Evolutionary conservation across 495 filamentous ascomycete genomes (phyloP), one percentile per base, ranked within the genome.

Genomic region (Letharia lupina): DNA sequence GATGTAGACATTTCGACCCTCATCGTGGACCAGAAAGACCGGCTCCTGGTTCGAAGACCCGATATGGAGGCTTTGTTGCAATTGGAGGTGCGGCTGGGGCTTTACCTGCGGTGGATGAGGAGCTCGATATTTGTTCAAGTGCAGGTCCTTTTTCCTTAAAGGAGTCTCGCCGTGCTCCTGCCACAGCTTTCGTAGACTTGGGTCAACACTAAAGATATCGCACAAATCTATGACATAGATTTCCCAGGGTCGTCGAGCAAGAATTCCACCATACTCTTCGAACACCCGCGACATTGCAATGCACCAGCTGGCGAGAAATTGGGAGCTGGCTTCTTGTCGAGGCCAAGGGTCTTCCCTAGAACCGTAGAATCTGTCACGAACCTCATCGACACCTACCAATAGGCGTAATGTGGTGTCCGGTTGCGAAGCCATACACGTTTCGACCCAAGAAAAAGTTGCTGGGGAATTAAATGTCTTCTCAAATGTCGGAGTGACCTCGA

Each of bases 21-120:
- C 59, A 44, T 61, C 40, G 28, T 61, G 59, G 41, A 61, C 41
- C 5, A 61, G 41, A 44, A 61, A 61, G 12, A 44, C n/a, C 2
- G 10, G 7, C 7, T 28, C 10, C 35, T n/a, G 3, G n/a, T 28
- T 2, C 20, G 4, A 33, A 11, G 8, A 44, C 2, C 20, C 9
- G 16, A 15, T 5, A 12, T 28, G 37, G 10, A 44, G 10, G 20
- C 13, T n/a, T n/a, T n/a, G 39, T 23, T 44, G n/a, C 9, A 61
- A 44, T 41, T 44, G 59, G 6, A 28, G 41, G 12, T 28, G 59
- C 7, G 59, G 59, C 40, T 13, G 20, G 18, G 40, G 23, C 11
- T 42, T 45, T 23, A 9, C n/a, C 37, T 61, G 60, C n/a, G 23
- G 41, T 44, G 60, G 60, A 6, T 23, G 60, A 33, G 60, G 23